phyloP scores from a whole-genome alignment of 2,329 filamentous ascomycete genomes.

The Apiospora kogelbergensis region DNA sequence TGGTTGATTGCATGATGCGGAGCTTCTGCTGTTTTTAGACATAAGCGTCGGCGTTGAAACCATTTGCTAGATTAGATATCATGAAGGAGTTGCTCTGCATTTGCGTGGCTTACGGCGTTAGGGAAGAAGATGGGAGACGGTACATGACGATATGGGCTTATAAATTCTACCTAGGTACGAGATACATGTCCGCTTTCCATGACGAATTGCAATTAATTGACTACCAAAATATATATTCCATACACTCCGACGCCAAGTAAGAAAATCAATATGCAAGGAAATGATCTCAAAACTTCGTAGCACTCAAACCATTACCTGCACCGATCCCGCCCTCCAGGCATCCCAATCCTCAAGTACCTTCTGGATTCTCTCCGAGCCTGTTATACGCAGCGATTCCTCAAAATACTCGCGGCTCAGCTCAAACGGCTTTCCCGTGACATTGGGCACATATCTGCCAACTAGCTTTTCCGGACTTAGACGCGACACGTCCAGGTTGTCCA shows the following conservation, averaged over 20 bases:
- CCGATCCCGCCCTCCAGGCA: slow-evolving; percentile 24
- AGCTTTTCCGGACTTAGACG: slow-evolving; percentile 26
- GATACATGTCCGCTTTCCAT: background rate
- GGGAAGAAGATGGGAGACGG: background rate
- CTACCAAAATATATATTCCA: background rate
- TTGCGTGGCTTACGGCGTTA: slow-evolving; percentile 1
- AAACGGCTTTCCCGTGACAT: slow-evolving; percentile 34
- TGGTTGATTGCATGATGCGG: background rate
- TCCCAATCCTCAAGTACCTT: slow-evolving; percentile 27
- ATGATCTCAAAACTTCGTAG: background rate
- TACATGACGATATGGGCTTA: background rate
- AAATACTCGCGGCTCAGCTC: slow-evolving; percentile 25
- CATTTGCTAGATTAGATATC: background rate
- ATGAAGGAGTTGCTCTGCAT: background rate
- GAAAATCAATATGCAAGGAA: background rate
- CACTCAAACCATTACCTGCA: background rate
- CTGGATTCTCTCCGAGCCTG: slow-evolving; percentile 20
- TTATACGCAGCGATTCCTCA: slow-evolving; percentile 22
- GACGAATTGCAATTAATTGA: background rate
- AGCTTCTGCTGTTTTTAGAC: background rate
- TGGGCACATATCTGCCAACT: slow-evolving; percentile 34
- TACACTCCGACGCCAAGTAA: background rate
- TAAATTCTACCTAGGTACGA: background rate
- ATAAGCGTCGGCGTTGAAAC: slow-evolving; percentile 1
- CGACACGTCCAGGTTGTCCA: slow-evolving; percentile 23